These are phyloP conservation scores for Didymella sp. DNA, from an alignment of 2,329 filamentous ascomycete genomes.

Conservation along the genomic window DNA sequence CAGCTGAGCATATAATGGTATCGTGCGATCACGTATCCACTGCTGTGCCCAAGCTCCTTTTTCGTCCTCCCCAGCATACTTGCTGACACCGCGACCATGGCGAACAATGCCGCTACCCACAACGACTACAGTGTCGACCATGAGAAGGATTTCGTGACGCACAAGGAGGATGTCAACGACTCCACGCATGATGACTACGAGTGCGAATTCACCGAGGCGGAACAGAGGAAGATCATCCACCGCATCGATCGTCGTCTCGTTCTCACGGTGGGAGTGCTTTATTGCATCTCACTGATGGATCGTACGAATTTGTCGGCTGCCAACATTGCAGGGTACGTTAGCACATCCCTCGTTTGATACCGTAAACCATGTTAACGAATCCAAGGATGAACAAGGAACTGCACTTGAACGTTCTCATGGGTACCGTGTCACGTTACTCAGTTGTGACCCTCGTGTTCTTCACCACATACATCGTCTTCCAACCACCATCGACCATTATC, in stretches of 20 bases:
- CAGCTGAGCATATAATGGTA: conserved; percentile 23
- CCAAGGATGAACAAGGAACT: conserved; percentile 51
- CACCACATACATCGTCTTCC: conserved; percentile 53
- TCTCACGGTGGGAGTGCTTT: conserved; percentile 63
- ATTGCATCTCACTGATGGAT: conserved; percentile 80
- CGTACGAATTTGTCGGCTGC: conserved; percentile 77
- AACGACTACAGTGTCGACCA: conserved; percentile 28
- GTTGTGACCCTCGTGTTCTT: conserved; percentile 65
- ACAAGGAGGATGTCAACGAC: conserved; percentile 35
- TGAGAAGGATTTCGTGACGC: conserved; percentile 32
- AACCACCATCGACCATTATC: conserved; percentile 51
- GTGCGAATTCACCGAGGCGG: conserved; percentile 61
- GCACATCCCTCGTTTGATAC: neutral
- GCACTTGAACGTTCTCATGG: conserved; percentile 35
- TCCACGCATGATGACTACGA: conserved; percentile 39
- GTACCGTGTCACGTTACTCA: conserved; percentile 52
- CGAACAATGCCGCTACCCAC: conserved; percentile 12
- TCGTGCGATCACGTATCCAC: conserved; percentile 7
- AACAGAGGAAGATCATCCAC: conserved; percentile 72
- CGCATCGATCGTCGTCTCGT: conserved; percentile 68
- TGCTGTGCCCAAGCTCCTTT: conserved; percentile 12
- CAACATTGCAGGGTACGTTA: conserved; percentile 68
- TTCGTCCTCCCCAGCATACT: conserved; percentile 7
- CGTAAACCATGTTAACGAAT: conserved; percentile 28
- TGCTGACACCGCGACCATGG: conserved; percentile 15